phyloP scores from a whole-genome alignment of 768 basidiomycete species.

The Dacryopinax primogenitus region DNA sequence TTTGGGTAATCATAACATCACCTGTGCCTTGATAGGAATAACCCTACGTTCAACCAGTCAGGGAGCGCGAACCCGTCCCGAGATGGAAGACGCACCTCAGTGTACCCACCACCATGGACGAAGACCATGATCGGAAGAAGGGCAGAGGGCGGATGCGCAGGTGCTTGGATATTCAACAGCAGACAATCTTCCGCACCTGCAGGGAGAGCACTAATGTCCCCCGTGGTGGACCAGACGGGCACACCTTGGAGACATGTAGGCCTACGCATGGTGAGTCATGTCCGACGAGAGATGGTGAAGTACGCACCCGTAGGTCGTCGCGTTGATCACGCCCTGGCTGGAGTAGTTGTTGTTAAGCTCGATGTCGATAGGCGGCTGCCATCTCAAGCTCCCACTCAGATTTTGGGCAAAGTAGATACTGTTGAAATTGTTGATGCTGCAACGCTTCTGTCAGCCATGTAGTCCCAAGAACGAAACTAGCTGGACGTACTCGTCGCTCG shows the following conservation, averaged over 20 bases:
- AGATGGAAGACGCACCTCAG: slow-evolving; percentile 5
- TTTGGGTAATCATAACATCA: slow-evolving; percentile 11
- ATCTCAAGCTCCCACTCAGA: slow-evolving; percentile 14
- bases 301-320: slow-evolving; percentile 17
- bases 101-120: slow-evolving; percentile 19
- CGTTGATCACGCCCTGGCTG: slow-evolving; percentile 13
- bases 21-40: slow-evolving; percentile 18
- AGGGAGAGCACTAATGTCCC: neutral
- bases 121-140: slow-evolving; percentile 19
- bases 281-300: too few relatives aligned
- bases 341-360: slow-evolving; percentile 14
- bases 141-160: slow-evolving; percentile 12
- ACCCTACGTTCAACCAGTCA: too few relatives aligned
- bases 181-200: slow-evolving; percentile 15
- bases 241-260: neutral
- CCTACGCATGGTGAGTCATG: too few relatives aligned
- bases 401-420: slow-evolving; percentile 18
- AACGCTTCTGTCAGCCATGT: too few relatives aligned
- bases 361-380: slow-evolving; percentile 16
- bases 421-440: slow-evolving; percentile 15
- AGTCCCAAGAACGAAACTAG: too few relatives aligned
- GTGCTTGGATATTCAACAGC: slow-evolving; percentile 19
- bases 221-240: neutral
- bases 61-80: slow-evolving; percentile 13
- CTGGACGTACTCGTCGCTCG: neutral